Evolutionary conservation across 1,284 basidiomycete genomes (phyloP).

Genomic region (Puccinia coronata): DNA sequence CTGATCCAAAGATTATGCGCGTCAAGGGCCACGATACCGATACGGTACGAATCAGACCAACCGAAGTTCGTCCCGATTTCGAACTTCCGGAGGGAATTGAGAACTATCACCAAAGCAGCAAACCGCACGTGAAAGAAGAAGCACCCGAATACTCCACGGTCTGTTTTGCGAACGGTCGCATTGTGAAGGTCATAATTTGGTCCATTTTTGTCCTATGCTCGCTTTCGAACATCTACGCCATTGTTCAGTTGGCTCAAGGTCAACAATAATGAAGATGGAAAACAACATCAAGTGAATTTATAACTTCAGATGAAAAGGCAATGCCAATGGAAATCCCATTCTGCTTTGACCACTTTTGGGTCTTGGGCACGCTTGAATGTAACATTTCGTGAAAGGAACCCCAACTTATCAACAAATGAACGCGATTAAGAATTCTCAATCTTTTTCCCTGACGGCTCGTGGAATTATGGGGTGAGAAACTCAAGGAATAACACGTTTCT

Average conservation of each 20-base stretch:
- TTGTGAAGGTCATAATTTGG: background rate
- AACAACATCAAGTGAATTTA: no score
- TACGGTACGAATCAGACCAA: background rate
- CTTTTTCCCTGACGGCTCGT: no score
- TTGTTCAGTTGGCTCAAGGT: constrained; percentile 39
- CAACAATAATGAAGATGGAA: no score
- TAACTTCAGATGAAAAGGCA: background rate
- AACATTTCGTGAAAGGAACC: background rate
- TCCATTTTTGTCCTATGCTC: constrained; percentile 25
- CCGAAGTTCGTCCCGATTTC: background rate
- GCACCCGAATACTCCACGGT: background rate
- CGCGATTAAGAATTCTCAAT: no score
- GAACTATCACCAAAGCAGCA: background rate
- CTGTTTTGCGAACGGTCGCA: constrained; percentile 21
- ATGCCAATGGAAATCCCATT: background rate
- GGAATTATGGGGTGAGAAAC: no score
- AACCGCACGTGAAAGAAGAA: background rate
- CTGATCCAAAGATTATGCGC: constrained; percentile 21
- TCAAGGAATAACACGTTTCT: no score
- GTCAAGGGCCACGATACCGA: background rate
- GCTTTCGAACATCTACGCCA: constrained; percentile 45
- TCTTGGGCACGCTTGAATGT: background rate
- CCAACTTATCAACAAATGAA: no score
- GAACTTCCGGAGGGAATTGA: background rate
- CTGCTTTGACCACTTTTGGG: background rate